Evolutionary conservation across 2,329 filamentous ascomycete species (phyloP).

Genomic region (Pseudogymnoascus sp.): DNA sequence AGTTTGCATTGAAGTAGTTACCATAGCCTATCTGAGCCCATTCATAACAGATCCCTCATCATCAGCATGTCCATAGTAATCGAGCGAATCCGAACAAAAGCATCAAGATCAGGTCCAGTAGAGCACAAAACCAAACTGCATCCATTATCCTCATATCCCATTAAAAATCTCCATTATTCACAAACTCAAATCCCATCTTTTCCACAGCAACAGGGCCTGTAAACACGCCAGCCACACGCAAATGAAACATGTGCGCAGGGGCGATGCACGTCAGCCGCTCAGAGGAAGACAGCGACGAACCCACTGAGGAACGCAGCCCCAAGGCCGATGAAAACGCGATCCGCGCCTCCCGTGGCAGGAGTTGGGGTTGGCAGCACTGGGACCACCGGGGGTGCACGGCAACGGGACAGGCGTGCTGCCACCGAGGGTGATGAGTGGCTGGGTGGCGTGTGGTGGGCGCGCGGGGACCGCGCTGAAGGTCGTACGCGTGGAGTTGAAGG

Average conservation of each 20-base stretch:
- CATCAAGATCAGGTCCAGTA: neutral
- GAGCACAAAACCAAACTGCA: neutral
- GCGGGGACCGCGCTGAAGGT: conserved; percentile 20
- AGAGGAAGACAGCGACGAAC: neutral
- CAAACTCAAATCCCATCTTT: neutral
- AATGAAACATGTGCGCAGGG: neutral
- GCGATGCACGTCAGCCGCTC: neutral
- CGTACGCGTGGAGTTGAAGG: neutral
- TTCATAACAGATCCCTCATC: neutral
- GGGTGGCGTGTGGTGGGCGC: neutral
- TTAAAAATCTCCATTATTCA: neutral
- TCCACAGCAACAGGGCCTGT: neutral
- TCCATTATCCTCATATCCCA: neutral
- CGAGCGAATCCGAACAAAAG: neutral
- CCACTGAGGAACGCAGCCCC: neutral
- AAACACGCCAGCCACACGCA: neutral
- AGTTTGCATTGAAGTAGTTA: neutral
- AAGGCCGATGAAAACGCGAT: neutral
- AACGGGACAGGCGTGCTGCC: neutral
- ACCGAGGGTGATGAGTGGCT: neutral
- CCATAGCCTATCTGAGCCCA: neutral
- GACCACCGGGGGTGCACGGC: too few relatives aligned
- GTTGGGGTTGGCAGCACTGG: neutral
- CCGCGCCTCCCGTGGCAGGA: neutral
- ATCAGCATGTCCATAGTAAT: neutral